A percentile compares a stretch with the other conserved stretches of the same genome.
These are phyloP conservation scores for Fusarium hainanense DNA, from an alignment of 2,329 filamentous ascomycete species.

Conservation along the genomic window DNA sequence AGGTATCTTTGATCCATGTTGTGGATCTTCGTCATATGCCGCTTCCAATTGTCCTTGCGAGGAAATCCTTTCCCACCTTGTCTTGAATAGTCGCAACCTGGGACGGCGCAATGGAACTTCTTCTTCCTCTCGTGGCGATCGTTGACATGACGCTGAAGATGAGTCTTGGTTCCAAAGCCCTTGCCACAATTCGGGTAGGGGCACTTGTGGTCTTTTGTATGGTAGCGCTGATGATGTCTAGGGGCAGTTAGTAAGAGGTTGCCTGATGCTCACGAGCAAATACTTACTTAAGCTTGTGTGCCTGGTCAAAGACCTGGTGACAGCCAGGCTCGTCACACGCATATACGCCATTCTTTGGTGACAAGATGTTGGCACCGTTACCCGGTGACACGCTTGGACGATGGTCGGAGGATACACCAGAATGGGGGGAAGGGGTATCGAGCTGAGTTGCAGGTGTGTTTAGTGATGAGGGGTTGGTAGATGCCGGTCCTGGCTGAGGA, in stretches of 20 bases:
- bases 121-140: constrained; percentile 70
- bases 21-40: constrained; percentile 72
- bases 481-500: constrained; percentile 53
- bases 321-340: constrained; percentile 54
- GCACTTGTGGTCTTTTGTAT: constrained; percentile 69
- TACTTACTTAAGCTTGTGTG: constrained; percentile 69
- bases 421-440: constrained; percentile 56
- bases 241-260: neutral
- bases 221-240: constrained; percentile 70
- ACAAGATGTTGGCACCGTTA: constrained; percentile 40
- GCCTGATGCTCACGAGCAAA: neutral
- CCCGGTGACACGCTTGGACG: constrained; percentile 53
- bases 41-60: constrained; percentile 71
- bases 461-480: constrained; percentile 55
- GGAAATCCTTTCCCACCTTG: constrained; percentile 68
- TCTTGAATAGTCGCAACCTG: constrained; percentile 66
- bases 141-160: constrained; percentile 71
- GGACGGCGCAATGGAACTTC: constrained; percentile 68
- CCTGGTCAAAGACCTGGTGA: constrained; percentile 63
- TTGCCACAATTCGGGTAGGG: constrained; percentile 64
- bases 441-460: constrained; percentile 62
- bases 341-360: constrained; percentile 48
- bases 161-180: constrained; percentile 70
- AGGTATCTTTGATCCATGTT: constrained; percentile 54
- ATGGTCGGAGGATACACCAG: constrained; percentile 50